A percentile compares a stretch with the other conserved stretches of the same genome.
phyloP scores from a whole-genome alignment of 2,329 filamentous ascomycete species.

The Cladophialophora carrionii region DNA sequence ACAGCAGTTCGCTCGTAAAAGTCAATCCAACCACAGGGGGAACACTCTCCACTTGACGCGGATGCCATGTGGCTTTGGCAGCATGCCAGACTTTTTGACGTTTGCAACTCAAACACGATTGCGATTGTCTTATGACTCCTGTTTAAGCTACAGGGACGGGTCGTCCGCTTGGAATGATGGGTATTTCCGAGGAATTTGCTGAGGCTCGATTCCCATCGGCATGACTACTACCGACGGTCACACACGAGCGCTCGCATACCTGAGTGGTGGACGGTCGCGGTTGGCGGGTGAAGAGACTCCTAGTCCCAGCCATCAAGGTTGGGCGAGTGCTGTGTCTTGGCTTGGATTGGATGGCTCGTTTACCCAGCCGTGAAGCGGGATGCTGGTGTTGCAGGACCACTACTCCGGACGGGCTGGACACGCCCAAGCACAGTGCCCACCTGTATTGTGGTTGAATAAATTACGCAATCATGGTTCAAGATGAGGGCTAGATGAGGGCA shows the following conservation, averaged over 20 bases:
- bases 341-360: slow-evolving; percentile 15
- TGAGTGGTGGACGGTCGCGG: neutral
- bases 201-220: neutral
- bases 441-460: neutral
- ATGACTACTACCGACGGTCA: neutral
- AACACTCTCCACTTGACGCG: neutral
- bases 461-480: neutral
- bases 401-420: neutral
- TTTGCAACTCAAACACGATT: neutral
- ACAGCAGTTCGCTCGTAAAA: neutral
- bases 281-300: slow-evolving; percentile 3
- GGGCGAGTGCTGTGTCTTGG: neutral
- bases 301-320: slow-evolving; percentile 2
- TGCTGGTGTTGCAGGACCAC: neutral
- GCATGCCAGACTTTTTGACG: neutral
- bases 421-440: neutral
- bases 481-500: neutral
- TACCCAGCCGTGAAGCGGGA: slow-evolving; percentile 10
- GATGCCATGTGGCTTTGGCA: neutral
- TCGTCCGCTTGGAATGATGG: neutral
- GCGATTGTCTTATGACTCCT: neutral
- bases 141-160: slow-evolving; percentile 7
- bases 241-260: neutral
- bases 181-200: too few relatives aligned
- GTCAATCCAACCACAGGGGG: neutral